Conservation (phyloP, 2,329 filamentous ascomycete genomes). For the Huntiella abstrusa region DNA sequence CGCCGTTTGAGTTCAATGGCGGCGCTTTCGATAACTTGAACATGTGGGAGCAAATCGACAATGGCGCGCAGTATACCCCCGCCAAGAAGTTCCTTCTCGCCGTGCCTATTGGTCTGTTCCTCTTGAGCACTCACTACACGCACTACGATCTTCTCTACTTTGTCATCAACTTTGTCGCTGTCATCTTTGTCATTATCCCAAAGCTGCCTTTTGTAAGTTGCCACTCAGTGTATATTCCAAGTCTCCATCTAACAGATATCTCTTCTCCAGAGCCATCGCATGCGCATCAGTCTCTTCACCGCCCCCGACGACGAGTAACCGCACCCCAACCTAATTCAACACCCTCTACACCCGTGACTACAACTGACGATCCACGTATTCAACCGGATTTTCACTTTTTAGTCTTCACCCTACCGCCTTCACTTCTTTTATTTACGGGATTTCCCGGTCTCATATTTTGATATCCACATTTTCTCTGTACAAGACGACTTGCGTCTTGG, state of each 20-base stretch:
- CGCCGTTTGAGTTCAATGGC: slow-evolving; percentile 96
- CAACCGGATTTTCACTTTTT: no score
- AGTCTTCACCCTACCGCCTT: no score
- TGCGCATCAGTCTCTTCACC: slow-evolving; percentile 58
- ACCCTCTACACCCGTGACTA: no score
- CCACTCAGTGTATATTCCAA: background rate
- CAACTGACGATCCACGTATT: no score
- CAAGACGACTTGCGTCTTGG: no score
- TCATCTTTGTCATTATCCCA: slow-evolving; percentile 82
- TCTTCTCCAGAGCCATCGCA: slow-evolving; percentile 46
- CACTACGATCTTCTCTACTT: slow-evolving; percentile 97
- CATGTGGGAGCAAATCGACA: slow-evolving; percentile 99
- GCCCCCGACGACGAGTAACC: slow-evolving; percentile 31
- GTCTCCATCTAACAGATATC: background rate
- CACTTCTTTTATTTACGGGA: no score
- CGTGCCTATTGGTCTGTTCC: slow-evolving; percentile 83
- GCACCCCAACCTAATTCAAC: background rate
- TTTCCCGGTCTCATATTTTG: no score
- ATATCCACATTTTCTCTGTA: no score
- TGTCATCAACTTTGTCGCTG: slow-evolving; percentile 87
- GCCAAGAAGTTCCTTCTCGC: slow-evolving; percentile 95
- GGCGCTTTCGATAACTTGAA: slow-evolving; percentile 98
- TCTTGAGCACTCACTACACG: slow-evolving; percentile 95
- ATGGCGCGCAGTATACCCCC: slow-evolving; percentile 94
- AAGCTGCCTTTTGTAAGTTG: slow-evolving; percentile 80